Evolutionary conservation across 441 rosid species (phyloP).

Genomic region (Arabidopsis hybrid): DNA sequence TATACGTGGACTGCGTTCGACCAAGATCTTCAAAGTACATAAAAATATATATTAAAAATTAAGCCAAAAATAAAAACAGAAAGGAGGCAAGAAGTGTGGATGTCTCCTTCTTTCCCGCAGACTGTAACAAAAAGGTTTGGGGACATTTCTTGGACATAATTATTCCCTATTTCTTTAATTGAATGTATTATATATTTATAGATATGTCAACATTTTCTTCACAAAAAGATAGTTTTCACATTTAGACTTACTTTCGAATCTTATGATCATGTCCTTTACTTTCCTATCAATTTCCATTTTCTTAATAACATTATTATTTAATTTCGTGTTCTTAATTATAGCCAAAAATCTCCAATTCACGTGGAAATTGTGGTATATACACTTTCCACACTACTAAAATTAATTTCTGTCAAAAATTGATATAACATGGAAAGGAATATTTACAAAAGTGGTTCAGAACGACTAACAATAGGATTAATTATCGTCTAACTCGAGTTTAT

Average conservation of each 20-base stretch:
- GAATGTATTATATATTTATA: conserved; percentile 3
- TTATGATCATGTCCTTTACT: conserved; percentile 34
- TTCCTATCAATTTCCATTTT: conserved; percentile 27
- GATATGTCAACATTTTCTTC: conserved; percentile 7
- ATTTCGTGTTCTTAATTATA: background rate
- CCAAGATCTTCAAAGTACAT: conserved; percentile 47
- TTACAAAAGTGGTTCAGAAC: conserved; percentile 17
- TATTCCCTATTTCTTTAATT: conserved; percentile 11
- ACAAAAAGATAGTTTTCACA: conserved; percentile 29
- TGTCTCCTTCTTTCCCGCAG: conserved; percentile 49
- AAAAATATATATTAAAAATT: background rate
- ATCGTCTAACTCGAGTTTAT: conserved; percentile 17
- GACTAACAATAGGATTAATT: background rate
- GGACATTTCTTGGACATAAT: conserved; percentile 40
- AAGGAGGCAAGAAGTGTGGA: conserved; percentile 42
- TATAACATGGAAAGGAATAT: background rate
- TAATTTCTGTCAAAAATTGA: background rate
- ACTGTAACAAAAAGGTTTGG: conserved; percentile 36
- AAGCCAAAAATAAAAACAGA: conserved; percentile 18
- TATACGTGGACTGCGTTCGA: conserved; percentile 36
- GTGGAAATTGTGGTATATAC: background rate
- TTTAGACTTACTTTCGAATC: conserved; percentile 32
- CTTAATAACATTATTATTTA: conserved; percentile 24
- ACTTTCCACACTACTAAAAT: background rate
- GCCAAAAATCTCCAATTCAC: conserved; percentile 11